Percentiles rank a stretch among this genome's conserved stretches.
These are phyloP conservation scores for Coelastrella sp. DNA, from an alignment of 139 green algal genomes.

Conservation along the genomic window DNA sequence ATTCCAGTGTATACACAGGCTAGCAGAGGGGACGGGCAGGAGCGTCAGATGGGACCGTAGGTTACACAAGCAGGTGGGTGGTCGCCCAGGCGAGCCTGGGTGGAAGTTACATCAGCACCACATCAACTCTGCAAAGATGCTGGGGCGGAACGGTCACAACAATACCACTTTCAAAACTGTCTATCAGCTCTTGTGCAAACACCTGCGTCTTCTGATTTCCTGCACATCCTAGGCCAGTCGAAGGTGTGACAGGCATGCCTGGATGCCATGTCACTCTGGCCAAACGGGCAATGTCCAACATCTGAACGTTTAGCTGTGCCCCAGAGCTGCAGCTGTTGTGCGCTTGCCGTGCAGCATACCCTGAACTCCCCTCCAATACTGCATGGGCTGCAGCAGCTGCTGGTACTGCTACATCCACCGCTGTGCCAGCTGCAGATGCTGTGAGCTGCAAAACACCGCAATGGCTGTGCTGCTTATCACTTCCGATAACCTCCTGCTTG, in stretches of 20 bases:
- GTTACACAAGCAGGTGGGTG: neutral
- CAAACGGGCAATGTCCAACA: neutral
- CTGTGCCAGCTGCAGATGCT: no score
- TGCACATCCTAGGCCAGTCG: no score
- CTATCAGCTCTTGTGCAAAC: neutral
- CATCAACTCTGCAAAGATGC: neutral
- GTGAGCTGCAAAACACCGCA: no score
- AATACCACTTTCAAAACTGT: neutral
- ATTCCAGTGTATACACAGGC: no score
- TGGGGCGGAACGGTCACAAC: neutral
- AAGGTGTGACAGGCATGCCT: neutral
- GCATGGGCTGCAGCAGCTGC: neutral
- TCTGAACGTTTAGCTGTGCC: neutral
- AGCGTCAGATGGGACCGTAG: neutral
- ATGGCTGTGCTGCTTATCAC: neutral
- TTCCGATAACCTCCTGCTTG: neutral
- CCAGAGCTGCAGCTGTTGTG: neutral
- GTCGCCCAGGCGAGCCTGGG: no score
- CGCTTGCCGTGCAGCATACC: no score
- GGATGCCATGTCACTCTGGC: neutral
- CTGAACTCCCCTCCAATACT: no score
- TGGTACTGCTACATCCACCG: neutral
- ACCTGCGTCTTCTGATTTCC: no score
- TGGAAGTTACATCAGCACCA: neutral
- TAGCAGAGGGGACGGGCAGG: no score